These are phyloP conservation scores for Grosmannia penicillata DNA, from an alignment of 2,329 filamentous ascomycete species.

Conservation along the genomic window DNA sequence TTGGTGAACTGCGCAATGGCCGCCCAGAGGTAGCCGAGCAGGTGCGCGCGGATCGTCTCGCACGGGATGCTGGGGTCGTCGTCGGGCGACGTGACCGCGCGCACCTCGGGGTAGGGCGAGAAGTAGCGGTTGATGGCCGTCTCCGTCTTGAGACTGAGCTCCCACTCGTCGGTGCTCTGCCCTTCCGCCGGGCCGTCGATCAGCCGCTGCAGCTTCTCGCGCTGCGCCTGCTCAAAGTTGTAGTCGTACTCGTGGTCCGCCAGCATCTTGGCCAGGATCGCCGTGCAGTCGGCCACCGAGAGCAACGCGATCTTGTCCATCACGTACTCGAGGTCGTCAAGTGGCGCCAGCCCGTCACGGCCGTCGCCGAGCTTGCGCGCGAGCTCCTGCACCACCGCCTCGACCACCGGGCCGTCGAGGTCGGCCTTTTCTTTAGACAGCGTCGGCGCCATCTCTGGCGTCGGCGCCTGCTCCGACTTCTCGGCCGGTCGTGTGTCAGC, in stretches of 20 bases:
- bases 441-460: too few species aligned
- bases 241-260: conserved; percentile 27
- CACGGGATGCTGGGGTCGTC: conserved; percentile 33
- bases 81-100: conserved; percentile 40
- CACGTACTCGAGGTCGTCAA: conserved; percentile 3
- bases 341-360: neutral
- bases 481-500: too few species aligned
- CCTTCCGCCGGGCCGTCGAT: conserved; percentile 27
- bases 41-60: conserved; percentile 40
- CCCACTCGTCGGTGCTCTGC: conserved; percentile 28
- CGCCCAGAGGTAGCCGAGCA: conserved; percentile 36
- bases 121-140: conserved; percentile 37
- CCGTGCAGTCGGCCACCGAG: conserved; percentile 2
- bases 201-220: conserved; percentile 25
- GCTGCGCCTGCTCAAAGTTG: conserved; percentile 27
- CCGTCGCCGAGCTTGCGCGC: conserved; percentile 3
- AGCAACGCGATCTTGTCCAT: conserved; percentile 4
- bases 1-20: conserved; percentile 35
- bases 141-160: conserved; percentile 39
- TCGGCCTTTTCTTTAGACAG: neutral
- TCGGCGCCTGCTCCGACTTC: too few species aligned
- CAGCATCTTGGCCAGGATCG: conserved; percentile 1
- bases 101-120: conserved; percentile 42
- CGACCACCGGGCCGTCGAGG: neutral
- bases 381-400: neutral